Base-by-base conservation (phyloP, 2,329 filamentous ascomycete genomes). In the Teratosphaeria gauchensis region DNA sequence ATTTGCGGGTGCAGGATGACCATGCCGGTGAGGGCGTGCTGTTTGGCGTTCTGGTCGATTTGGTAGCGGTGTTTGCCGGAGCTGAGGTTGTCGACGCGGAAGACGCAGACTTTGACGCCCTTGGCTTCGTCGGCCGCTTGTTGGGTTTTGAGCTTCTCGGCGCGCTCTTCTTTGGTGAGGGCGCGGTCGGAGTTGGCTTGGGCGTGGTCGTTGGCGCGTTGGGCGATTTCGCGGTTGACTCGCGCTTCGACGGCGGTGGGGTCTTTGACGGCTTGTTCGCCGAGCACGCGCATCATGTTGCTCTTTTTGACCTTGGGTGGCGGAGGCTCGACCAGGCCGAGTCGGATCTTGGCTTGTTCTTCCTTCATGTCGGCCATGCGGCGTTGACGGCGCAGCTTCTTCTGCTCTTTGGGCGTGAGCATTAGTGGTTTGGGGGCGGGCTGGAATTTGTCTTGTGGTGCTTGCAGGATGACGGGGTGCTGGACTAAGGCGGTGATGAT, bases 261-360 rank as follows among this genome's bases (percentile, higher is more conserved):
- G 74, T 99, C 94, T 71, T 96, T 95, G 65, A 99, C 92, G 19
- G 87, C 87, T 74, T 90, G 87, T 71, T 96, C 90, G 62, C 94
- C 94, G 58, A 96, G 81, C 32, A 99, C 94, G 59, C 92, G 87
- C 94, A 99, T 99, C 71, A 99, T 83, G 73, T 99, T 99, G 59
- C 88, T 89, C 74, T 95, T 95, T 77, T 96, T 97, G 66, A 99
- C 90, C 75, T 97, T 99, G 11, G 94, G 92, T 30, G 92, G 88
- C 31, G 92, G 91, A 21, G 92, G 90, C 2, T 92, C 90, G 61
- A 92, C 87, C 14, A 99, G 81, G 21, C 94, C 94, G 11, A 99
- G 79, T 59, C 92, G 84, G 62, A 97, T 94, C 77, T 99, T 97
- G 42, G 92, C 92, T 75, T 99, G 94, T 70, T 92, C 87, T 74